Evolutionary conservation across 352 stramenopile genomes (phyloP).

Genomic region (Phytopythium delawarense): DNA sequence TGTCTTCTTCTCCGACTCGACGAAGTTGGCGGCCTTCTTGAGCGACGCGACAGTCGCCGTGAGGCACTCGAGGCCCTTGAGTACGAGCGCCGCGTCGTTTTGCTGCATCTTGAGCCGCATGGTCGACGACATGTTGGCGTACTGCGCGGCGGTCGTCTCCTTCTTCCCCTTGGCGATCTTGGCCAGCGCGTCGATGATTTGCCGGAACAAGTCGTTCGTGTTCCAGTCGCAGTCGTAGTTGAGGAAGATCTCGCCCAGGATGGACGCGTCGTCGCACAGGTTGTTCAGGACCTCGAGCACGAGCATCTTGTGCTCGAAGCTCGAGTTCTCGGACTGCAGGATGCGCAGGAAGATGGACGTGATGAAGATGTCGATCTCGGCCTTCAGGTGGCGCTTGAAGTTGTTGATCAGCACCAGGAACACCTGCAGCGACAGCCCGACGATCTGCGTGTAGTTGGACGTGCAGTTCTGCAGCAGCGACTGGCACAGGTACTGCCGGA

Average conservation of each 20-base stretch:
- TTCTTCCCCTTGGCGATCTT: slow-evolving; percentile 93
- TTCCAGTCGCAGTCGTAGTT: slow-evolving; percentile 99
- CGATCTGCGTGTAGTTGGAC: slow-evolving; percentile 94
- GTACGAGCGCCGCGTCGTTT: slow-evolving; percentile 67
- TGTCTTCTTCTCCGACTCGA: slow-evolving; percentile 55
- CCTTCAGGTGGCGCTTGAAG: slow-evolving; percentile 95
- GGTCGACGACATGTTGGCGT: slow-evolving; percentile 58
- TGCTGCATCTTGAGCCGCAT: slow-evolving; percentile 63
- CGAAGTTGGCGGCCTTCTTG: slow-evolving; percentile 86
- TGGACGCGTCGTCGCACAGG: slow-evolving; percentile 93
- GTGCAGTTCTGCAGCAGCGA: slow-evolving; percentile 99
- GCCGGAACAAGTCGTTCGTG: slow-evolving; percentile 96
- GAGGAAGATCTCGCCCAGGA: slow-evolving; percentile 98
- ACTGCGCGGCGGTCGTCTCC: slow-evolving; percentile 35
- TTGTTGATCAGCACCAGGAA: slow-evolving; percentile 96
- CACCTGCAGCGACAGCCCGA: slow-evolving; percentile 96
- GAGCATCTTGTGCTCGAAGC: slow-evolving; percentile 97
- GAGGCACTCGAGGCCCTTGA: slow-evolving; percentile 91
- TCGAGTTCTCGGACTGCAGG: slow-evolving; percentile 96
- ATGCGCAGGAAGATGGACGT: slow-evolving; percentile 98
- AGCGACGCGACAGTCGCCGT: slow-evolving; percentile 91
- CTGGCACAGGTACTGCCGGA: slow-evolving; percentile 96
- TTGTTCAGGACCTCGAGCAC: slow-evolving; percentile 96
- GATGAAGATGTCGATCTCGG: slow-evolving; percentile 99
- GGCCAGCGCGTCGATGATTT: slow-evolving; percentile 96